Evolutionary conservation across 306 rosid species (phyloP).

Genomic region (Pterocarpus santalinus): DNA sequence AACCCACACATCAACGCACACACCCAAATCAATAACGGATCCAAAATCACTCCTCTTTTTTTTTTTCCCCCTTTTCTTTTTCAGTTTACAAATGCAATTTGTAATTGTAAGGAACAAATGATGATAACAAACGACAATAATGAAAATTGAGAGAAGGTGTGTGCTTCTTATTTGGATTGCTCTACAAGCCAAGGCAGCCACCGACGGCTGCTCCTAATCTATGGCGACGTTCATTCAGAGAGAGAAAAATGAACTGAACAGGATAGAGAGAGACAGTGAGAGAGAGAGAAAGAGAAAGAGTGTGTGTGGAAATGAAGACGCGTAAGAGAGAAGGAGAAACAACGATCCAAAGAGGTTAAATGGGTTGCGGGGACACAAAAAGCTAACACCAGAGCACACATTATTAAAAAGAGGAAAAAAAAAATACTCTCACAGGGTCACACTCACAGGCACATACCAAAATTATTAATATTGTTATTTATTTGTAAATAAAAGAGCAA

Average conservation of each 20-base stretch:
- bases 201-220: conserved; percentile 59
- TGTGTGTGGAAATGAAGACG: conserved; percentile 59
- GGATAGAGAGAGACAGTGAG: background rate
- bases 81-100: background rate
- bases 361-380: conserved; percentile 29
- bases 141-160: background rate
- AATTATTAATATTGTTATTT: background rate
- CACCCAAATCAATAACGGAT: conserved; percentile 43
- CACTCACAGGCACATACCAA: background rate
- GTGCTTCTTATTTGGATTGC: conserved; percentile 44
- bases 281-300: conserved; percentile 7
- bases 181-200: conserved; percentile 53
- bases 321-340: conserved; percentile 74
- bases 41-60: conserved; percentile 31
- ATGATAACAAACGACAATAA: background rate
- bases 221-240: conserved; percentile 45
- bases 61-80: background rate
- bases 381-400: conserved; percentile 36
- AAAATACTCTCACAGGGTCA: background rate
- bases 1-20: conserved; percentile 32
- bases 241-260: conserved; percentile 12
- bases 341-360: background rate
- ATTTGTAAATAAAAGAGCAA: background rate
- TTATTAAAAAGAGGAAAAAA: conserved; percentile 38
- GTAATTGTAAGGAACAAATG: background rate